Conservation (phyloP, 2,329 filamentous ascomycete genomes). For the Fusarium humuli region DNA sequence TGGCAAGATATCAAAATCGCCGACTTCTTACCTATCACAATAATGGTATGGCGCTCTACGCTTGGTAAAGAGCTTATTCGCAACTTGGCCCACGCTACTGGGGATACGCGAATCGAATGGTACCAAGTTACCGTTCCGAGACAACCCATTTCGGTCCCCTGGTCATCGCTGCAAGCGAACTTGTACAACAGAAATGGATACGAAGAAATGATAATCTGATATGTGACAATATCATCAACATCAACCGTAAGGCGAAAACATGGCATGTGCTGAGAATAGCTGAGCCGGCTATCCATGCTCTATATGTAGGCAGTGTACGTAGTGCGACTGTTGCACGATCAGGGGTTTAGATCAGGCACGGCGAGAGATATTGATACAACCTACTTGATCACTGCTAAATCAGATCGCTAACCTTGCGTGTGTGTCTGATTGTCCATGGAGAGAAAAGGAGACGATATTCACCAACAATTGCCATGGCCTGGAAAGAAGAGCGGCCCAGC, state of each 20-base stretch:
- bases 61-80: background rate
- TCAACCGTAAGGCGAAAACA: constrained; percentile 1
- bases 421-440: background rate
- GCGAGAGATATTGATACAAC: constrained; percentile 17
- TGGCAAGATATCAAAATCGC: constrained; percentile 28
- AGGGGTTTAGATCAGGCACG: constrained; percentile 16
- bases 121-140: constrained; percentile 20
- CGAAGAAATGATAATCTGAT: constrained; percentile 7
- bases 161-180: constrained; percentile 8
- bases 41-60: background rate
- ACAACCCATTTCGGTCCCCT: constrained; percentile 17
- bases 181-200: constrained; percentile 22
- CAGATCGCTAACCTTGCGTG: background rate
- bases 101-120: constrained; percentile 27
- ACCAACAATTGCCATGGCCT: constrained; percentile 1
- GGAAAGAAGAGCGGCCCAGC: background rate
- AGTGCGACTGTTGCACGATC: constrained; percentile 34
- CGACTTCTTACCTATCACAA: constrained; percentile 17
- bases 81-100: constrained; percentile 8
- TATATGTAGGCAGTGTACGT: constrained; percentile 1
- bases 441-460: background rate
- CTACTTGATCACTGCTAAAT: background rate
- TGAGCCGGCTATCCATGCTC: constrained; percentile 10
- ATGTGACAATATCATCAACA: constrained; percentile 6
- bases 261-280: background rate